These are phyloP conservation scores for Rhynchosporium agropyri DNA, from an alignment of 2,329 filamentous ascomycete genomes.

Conservation along the genomic window DNA sequence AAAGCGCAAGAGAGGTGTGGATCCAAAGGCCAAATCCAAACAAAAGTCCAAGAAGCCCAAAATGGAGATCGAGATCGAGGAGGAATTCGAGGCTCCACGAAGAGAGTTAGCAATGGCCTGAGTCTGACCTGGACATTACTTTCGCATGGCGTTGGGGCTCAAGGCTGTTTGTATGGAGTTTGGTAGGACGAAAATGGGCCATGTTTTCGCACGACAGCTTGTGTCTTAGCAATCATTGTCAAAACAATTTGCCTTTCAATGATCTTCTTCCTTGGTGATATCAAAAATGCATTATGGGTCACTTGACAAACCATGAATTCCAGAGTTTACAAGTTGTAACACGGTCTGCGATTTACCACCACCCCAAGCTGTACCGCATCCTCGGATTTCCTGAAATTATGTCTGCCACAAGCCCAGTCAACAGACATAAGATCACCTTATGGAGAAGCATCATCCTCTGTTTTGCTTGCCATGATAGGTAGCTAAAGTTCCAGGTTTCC, in stretches of 20 bases:
- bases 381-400: no score
- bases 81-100: constrained; percentile 56
- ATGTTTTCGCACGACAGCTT: constrained; percentile 6
- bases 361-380: no score
- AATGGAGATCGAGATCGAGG: constrained; percentile 77
- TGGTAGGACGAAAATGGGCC: constrained; percentile 12
- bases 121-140: constrained; percentile 11
- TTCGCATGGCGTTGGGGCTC: constrained; percentile 27
- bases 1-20: constrained; percentile 48
- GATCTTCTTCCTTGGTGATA: no score
- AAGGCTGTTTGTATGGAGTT: constrained; percentile 19
- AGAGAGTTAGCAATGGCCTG: constrained; percentile 29
- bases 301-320: no score
- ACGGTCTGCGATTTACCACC: no score
- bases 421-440: no score
- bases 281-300: no score
- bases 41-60: constrained; percentile 46
- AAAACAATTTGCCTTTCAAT: background rate
- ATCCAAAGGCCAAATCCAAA: constrained; percentile 47
- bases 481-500: no score
- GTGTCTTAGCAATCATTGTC: background rate
- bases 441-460: no score
- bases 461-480: no score
- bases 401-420: no score
- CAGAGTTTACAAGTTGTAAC: no score